Conservation (phyloP, 345 rosid genomes). For the Barbarea vulgaris region DNA sequence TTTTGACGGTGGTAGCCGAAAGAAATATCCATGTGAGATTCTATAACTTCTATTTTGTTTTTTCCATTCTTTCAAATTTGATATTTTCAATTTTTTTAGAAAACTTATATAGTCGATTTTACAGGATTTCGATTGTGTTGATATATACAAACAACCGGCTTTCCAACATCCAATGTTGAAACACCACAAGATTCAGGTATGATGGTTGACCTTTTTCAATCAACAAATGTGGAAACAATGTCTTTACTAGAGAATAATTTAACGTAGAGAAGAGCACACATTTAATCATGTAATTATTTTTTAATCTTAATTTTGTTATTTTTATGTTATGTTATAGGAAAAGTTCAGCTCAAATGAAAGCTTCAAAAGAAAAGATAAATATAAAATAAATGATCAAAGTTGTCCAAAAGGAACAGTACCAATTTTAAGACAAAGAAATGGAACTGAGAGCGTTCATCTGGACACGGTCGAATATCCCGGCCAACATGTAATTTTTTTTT, state of each 20-base stretch:
- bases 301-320: not conserved
- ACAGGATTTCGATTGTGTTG: conserved; percentile 27
- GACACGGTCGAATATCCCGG: not conserved
- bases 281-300: no score
- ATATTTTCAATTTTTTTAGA: no score
- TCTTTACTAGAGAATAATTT: not conserved
- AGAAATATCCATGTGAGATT: no score
- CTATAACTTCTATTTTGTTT: no score
- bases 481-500: conserved; percentile 6
- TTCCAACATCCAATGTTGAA: conserved; percentile 24
- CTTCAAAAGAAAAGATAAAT: not conserved
- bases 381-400: not conserved
- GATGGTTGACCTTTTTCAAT: not conserved
- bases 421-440: conserved; percentile 7
- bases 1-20: no score
- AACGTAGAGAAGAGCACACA: no score
- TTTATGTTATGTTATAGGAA: not conserved
- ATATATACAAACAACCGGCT: conserved; percentile 34
- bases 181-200: conserved; percentile 31
- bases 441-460: not conserved
- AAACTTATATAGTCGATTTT: no score
- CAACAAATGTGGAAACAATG: not conserved
- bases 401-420: conserved; percentile 34
- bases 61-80: no score
- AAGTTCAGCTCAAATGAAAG: not conserved